Evolutionary conservation across 371 early-diverging fungal genomes (phyloP).

Genomic region (Smittium mucronatum): DNA sequence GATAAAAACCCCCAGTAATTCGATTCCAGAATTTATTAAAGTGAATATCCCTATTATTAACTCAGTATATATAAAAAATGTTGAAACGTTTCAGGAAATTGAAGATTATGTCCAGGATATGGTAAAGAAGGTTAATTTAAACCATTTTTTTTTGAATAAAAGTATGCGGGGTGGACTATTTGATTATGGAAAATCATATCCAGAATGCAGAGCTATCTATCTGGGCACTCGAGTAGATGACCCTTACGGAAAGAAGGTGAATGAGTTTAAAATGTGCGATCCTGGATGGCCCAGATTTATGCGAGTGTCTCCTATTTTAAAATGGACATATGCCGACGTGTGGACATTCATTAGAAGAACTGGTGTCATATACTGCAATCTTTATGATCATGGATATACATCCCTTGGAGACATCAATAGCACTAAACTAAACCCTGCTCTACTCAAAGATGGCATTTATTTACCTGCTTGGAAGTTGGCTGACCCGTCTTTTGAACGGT

Average conservation of each 20-base stretch:
- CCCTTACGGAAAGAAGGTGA: constrained; percentile 61
- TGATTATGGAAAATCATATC: constrained; percentile 42
- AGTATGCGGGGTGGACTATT: constrained; percentile 70
- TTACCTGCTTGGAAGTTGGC: constrained; percentile 28
- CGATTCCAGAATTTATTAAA: not conserved
- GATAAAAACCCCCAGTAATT: not conserved
- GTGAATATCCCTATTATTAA: constrained; percentile 13
- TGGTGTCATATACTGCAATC: constrained; percentile 71
- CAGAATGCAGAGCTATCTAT: constrained; percentile 63
- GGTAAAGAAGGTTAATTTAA: constrained; percentile 46
- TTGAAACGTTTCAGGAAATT: constrained; percentile 72
- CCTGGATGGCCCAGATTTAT: constrained; percentile 83
- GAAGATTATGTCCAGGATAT: constrained; percentile 71
- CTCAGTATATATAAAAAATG: constrained; percentile 60
- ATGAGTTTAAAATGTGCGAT: constrained; percentile 61
- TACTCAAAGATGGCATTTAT: constrained; percentile 29
- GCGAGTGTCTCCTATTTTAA: constrained; percentile 84
- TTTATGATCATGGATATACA: constrained; percentile 93
- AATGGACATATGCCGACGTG: constrained; percentile 76
- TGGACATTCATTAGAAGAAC: constrained; percentile 64
- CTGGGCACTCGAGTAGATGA: constrained; percentile 87
- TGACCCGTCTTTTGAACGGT: constrained; percentile 25
- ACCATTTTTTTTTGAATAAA: constrained; percentile 48
- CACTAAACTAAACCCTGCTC: constrained; percentile 72
- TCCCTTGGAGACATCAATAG: constrained; percentile 78